A percentile compares a stretch with the other conserved stretches of the same genome.
Conservation (phyloP, 2,329 filamentous ascomycete genomes). For the Claviceps paspali region DNA sequence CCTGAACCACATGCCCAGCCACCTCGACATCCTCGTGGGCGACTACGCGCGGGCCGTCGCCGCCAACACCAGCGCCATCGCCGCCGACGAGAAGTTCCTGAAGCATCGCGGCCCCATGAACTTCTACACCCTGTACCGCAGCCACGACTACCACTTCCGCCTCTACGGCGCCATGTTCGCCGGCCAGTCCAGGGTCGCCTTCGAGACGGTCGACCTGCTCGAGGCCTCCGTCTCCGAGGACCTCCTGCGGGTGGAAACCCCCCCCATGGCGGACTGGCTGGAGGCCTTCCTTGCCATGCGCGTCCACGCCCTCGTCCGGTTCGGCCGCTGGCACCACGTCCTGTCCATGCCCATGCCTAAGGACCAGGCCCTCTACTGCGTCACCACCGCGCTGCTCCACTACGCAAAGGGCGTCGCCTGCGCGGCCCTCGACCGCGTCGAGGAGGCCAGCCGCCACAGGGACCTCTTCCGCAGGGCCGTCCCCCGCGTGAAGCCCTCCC, state of each 20-base stretch:
- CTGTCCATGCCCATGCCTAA: constrained; percentile 37
- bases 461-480: constrained; percentile 35
- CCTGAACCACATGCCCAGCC: constrained; percentile 61
- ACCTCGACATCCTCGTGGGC: constrained; percentile 59
- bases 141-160: constrained; percentile 60
- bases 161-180: constrained; percentile 70
- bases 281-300: constrained; percentile 55
- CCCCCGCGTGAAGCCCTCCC: constrained; percentile 36
- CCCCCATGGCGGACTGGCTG: constrained; percentile 67
- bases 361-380: constrained; percentile 48
- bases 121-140: constrained; percentile 65
- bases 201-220: constrained; percentile 43
- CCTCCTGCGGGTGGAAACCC: constrained; percentile 46
- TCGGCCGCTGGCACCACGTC: constrained; percentile 57
- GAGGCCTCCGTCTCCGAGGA: constrained; percentile 48
- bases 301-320: constrained; percentile 56
- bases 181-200: constrained; percentile 44
- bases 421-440: constrained; percentile 40
- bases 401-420: constrained; percentile 55
- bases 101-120: constrained; percentile 42
- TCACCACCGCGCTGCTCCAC: constrained; percentile 51
- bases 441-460: constrained; percentile 37
- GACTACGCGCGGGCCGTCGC: constrained; percentile 52
- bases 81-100: constrained; percentile 53
- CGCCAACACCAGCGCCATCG: constrained; percentile 51